Evolutionary conservation across 768 basidiomycete genomes (phyloP).

Genomic region (Russula olivacea): DNA sequence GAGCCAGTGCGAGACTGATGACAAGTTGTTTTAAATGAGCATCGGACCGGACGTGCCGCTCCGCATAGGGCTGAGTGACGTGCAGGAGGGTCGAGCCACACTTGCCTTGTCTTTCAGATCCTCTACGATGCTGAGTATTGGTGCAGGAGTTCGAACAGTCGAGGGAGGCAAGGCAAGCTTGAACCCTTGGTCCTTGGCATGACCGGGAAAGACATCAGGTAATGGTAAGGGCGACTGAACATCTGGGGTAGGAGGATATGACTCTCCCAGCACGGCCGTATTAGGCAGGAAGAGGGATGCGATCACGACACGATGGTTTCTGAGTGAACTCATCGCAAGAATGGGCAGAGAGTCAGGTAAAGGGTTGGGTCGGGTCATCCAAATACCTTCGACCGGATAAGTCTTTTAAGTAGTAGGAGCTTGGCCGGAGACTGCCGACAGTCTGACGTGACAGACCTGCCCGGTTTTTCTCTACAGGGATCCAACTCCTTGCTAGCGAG

Average conservation of each 20-base stretch:
- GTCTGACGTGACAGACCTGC: background rate
- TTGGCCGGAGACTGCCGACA: conserved; percentile 15
- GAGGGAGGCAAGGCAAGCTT: conserved; percentile 22
- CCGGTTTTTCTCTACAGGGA: too few species aligned
- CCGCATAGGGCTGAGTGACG: background rate
- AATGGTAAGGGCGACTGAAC: conserved; percentile 20
- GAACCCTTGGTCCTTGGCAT: conserved; percentile 17
- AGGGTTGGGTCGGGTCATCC: background rate
- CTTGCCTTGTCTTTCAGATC: conserved; percentile 64
- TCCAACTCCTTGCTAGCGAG: too few species aligned
- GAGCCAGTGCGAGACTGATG: conserved; percentile 38
- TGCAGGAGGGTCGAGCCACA: background rate
- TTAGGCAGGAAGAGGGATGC: conserved; percentile 82
- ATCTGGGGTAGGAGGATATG: conserved; percentile 48
- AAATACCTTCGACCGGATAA: background rate
- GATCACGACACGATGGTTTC: conserved; percentile 69
- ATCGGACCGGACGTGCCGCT: conserved; percentile 10
- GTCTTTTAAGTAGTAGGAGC: conserved; percentile 10
- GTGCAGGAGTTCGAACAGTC: conserved; percentile 32
- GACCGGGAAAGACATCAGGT: conserved; percentile 20
- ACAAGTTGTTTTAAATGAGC: background rate
- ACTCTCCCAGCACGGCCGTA: conserved; percentile 59
- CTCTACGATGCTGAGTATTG: conserved; percentile 69
- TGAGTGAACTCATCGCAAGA: conserved; percentile 57
- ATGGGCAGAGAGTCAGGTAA: background rate